Conservation (phyloP, 768 basidiomycete species). For the Pisolithus sp. region DNA sequence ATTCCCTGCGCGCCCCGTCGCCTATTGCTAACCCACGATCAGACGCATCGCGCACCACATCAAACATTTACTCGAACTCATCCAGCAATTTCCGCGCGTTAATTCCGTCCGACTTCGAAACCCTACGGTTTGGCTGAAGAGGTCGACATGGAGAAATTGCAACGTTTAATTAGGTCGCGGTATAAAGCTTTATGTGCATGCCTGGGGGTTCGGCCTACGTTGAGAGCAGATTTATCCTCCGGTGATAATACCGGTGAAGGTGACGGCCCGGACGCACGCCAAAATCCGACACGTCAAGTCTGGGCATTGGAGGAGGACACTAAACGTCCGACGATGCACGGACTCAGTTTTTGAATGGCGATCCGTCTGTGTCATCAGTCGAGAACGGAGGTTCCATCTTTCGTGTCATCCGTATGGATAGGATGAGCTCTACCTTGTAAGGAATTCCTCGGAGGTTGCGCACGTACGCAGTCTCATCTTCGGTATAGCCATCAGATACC, state of each 20-base stretch:
- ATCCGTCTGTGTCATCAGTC: background rate
- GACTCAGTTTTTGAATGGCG: conserved; percentile 11
- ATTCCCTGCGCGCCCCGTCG: background rate
- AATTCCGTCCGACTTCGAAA: conserved; percentile 55
- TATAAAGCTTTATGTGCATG: conserved; percentile 84
- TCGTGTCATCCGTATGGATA: no score
- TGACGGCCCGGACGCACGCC: conserved; percentile 1
- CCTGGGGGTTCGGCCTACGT: conserved; percentile 57
- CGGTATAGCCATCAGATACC: no score
- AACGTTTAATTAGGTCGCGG: conserved; percentile 79
- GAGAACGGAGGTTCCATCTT: no score
- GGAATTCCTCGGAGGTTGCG: no score
- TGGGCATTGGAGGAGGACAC: conserved; percentile 9
- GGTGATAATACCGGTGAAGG: conserved; percentile 6
- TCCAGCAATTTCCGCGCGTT: conserved; percentile 65
- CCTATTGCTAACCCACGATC: background rate
- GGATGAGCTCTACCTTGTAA: no score
- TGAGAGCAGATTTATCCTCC: conserved; percentile 19
- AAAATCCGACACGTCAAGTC: conserved; percentile 1
- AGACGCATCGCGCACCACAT: conserved; percentile 63
- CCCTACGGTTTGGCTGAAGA: conserved; percentile 33
- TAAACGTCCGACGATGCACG: conserved; percentile 11
- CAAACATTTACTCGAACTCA: conserved; percentile 61
- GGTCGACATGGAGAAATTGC: conserved; percentile 67
- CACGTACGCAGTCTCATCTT: no score